These are phyloP conservation scores for Beauveria varroae DNA, from an alignment of 2,329 filamentous ascomycete genomes.

Conservation along the genomic window DNA sequence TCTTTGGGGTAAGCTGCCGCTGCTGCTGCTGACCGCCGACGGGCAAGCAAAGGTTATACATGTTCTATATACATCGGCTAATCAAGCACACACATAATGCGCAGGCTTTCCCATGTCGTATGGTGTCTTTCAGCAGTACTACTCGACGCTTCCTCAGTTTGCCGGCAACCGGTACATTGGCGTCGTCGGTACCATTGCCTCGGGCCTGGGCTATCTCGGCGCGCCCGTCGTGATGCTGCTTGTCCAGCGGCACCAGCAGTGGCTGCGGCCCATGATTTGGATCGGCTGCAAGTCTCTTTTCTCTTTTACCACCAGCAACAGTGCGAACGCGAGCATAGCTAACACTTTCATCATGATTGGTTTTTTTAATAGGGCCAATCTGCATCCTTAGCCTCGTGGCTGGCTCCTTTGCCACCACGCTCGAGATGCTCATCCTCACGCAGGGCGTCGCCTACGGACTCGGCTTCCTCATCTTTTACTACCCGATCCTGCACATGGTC, in stretches of 20 bases:
- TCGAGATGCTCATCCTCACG: constrained; percentile 29
- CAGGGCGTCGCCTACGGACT: constrained; percentile 33
- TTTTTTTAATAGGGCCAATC: constrained; percentile 16
- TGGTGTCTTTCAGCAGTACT: constrained; percentile 23
- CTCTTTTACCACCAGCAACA: neutral
- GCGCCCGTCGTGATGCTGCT: constrained; percentile 19
- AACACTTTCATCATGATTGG: neutral
- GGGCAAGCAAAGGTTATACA: neutral
- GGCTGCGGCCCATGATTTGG: constrained; percentile 14
- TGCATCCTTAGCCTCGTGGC: constrained; percentile 29
- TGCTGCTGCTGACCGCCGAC: neutral
- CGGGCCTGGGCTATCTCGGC: constrained; percentile 20
- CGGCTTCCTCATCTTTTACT: constrained; percentile 31
- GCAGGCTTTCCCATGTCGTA: constrained; percentile 21
- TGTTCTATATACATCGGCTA: neutral
- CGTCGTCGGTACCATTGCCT: constrained; percentile 20
- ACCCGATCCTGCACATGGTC: constrained; percentile 30
- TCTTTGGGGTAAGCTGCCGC: constrained; percentile 16
- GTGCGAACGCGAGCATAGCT: too few relatives aligned
- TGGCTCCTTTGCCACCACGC: constrained; percentile 25
- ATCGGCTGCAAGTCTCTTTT: neutral
- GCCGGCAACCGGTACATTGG: constrained; percentile 17
- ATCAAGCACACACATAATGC: too few relatives aligned
- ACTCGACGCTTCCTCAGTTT: constrained; percentile 20
- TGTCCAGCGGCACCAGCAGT: constrained; percentile 12